Percentiles rank a stretch among this genome's conserved stretches.
Evolutionary conservation across 1,139 yeast genomes (phyloP).

Genomic region (Yamadazyma epiphylla): DNA sequence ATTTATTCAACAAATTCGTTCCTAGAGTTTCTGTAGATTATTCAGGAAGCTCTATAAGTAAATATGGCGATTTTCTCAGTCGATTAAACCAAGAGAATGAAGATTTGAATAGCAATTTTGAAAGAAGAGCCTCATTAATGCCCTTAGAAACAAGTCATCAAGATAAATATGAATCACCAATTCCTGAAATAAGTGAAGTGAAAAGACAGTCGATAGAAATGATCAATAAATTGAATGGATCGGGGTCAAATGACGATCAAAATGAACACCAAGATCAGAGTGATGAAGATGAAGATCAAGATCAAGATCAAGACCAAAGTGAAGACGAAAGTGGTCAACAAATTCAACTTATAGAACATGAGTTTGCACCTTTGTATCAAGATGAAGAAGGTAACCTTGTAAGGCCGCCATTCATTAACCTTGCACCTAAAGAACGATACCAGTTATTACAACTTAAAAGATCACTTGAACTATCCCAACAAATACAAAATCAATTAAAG

Average conservation of each 20-base stretch:
- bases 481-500: slow-evolving; percentile 28
- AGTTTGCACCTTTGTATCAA: slow-evolving; percentile 30
- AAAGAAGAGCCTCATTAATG: slow-evolving; percentile 22
- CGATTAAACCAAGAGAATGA: slow-evolving; percentile 22
- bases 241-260: too few species aligned
- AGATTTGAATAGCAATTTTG: slow-evolving; percentile 25
- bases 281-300: slow-evolving; percentile 1
- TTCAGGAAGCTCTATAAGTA: slow-evolving; percentile 15
- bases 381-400: slow-evolving; percentile 38
- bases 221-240: slow-evolving; percentile 13
- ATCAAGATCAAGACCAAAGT: slow-evolving; percentile 2
- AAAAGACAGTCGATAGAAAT: slow-evolving; percentile 16
- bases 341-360: slow-evolving; percentile 18
- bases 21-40: slow-evolving; percentile 26
- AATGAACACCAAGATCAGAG: neutral
- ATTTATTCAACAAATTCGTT: slow-evolving; percentile 14
- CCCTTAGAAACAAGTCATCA: slow-evolving; percentile 3
- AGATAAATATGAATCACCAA: slow-evolving; percentile 15
- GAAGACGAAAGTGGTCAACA: slow-evolving; percentile 2
- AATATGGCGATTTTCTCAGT: slow-evolving; percentile 24
- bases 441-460: slow-evolving; percentile 38
- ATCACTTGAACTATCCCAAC: slow-evolving; percentile 34
- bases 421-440: slow-evolving; percentile 44
- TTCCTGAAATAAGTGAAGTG: slow-evolving; percentile 14
- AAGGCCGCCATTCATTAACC: slow-evolving; percentile 45